Percentiles rank a stretch among this genome's conserved stretches.
Evolutionary conservation across 2,329 filamentous ascomycete genomes (phyloP).

Genomic region (Pseudofabraea citricarpa): DNA sequence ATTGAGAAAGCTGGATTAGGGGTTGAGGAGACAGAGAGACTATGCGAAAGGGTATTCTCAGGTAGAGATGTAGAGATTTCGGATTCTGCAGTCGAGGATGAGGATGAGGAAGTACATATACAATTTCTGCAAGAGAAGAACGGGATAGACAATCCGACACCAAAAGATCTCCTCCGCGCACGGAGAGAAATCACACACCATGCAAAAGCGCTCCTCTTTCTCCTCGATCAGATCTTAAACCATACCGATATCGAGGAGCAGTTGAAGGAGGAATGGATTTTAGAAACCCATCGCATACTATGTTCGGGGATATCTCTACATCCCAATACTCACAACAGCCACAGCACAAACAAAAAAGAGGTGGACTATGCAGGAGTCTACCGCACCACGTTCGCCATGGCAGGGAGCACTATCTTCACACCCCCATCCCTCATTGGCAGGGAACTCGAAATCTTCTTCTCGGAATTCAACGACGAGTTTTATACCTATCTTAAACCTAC

Average conservation of each 20-base stretch:
- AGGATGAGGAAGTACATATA: too few relatives aligned
- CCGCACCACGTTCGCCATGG: background rate
- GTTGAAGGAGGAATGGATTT: conserved; percentile 18
- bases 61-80: background rate
- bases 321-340: conserved; percentile 2
- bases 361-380: conserved; percentile 8
- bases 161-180: too few relatives aligned
- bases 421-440: conserved; percentile 13
- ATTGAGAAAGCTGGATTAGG: conserved; percentile 5
- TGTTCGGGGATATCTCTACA: conserved; percentile 2
- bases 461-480: conserved; percentile 20
- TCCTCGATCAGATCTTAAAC: conserved; percentile 11
- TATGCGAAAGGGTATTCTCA: conserved; percentile 5
- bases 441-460: conserved; percentile 22
- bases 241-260: conserved; percentile 3
- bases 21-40: background rate
- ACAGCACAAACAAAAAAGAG: background rate
- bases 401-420: conserved; percentile 14
- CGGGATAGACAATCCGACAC: background rate
- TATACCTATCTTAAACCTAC: too few relatives aligned
- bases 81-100: too few relatives aligned
- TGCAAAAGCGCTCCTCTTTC: conserved; percentile 8
- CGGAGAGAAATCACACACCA: conserved; percentile 10
- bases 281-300: conserved; percentile 22
- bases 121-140: too few relatives aligned